Evolutionary conservation across 169 alveolate genomes (phyloP).

Genomic region (Plasmodium vivax): DNA sequence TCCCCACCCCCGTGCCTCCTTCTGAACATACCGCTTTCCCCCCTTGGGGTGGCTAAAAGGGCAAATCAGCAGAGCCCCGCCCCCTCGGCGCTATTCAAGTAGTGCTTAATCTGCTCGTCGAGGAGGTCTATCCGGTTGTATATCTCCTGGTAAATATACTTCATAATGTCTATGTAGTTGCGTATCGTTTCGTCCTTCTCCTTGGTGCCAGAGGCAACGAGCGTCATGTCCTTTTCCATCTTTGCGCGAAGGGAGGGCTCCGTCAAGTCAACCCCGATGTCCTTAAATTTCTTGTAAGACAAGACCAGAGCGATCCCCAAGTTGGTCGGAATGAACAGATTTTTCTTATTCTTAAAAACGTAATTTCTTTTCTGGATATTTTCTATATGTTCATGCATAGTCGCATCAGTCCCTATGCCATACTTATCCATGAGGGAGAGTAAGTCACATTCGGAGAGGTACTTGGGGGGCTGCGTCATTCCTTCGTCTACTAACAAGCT

Average conservation of each 20-base stretch:
- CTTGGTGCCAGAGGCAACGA: conserved; percentile 90
- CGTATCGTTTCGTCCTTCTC: conserved; percentile 58
- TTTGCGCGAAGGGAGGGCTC: conserved; percentile 93
- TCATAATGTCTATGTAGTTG: conserved; percentile 69
- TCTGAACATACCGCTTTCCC: not conserved
- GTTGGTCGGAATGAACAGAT: conserved; percentile 54
- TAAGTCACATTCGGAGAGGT: conserved; percentile 96
- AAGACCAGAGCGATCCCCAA: conserved; percentile 75
- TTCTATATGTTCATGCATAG: conserved; percentile 98
- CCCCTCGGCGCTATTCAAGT: not conserved
- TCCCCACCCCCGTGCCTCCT: not conserved
- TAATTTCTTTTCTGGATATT: conserved; percentile 97
- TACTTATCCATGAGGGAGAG: conserved; percentile 95
- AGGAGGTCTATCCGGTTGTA: conserved; percentile 59
- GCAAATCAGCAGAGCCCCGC: not conserved
- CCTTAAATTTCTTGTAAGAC: conserved; percentile 81
- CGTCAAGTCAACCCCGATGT: conserved; percentile 78
- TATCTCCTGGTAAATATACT: conserved; percentile 71
- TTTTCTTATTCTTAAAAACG: conserved; percentile 79
- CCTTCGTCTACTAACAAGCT: conserved; percentile 62
- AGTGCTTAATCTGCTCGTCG: conserved; percentile 27
- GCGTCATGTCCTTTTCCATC: conserved; percentile 93
- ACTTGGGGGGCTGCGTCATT: conserved; percentile 92
- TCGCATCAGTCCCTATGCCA: conserved; percentile 99
- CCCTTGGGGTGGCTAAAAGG: not conserved